These are phyloP conservation scores for Fusarium sterilihyphosum DNA, from an alignment of 2,329 filamentous ascomycete species.

Conservation along the genomic window DNA sequence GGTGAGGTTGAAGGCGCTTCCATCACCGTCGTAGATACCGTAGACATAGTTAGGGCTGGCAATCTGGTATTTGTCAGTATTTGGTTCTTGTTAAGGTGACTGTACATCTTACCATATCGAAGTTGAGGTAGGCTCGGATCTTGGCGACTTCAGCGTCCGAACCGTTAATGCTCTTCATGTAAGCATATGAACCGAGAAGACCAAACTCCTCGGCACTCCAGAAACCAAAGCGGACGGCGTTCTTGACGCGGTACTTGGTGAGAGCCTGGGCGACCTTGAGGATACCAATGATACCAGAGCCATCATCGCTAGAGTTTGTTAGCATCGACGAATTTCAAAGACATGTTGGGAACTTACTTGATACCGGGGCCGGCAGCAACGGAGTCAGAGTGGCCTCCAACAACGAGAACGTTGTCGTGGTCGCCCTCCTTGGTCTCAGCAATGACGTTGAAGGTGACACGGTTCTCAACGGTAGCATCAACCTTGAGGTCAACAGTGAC, in stretches of 20 bases:
- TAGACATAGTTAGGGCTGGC: conserved; percentile 61
- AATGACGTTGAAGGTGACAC: conserved; percentile 61
- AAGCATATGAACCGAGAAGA: conserved; percentile 60
- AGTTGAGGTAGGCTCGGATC: conserved; percentile 66
- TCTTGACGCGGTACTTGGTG: conserved; percentile 56
- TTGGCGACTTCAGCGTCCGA: conserved; percentile 58
- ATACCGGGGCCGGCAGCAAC: conserved; percentile 65
- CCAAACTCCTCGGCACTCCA: conserved; percentile 65
- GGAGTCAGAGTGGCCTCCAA: conserved; percentile 60
- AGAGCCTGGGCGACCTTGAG: conserved; percentile 58
- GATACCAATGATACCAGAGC: conserved; percentile 61
- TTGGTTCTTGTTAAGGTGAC: accelerated
- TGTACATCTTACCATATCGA: conserved; percentile 60
- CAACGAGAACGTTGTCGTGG: conserved; percentile 57
- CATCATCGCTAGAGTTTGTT: conserved; percentile 58
- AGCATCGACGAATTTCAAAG: background rate
- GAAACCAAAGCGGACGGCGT: conserved; percentile 61
- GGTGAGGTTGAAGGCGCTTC: conserved; percentile 67
- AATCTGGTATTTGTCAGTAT: conserved; percentile 42
- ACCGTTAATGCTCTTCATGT: conserved; percentile 54
- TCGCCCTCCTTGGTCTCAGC: conserved; percentile 61
- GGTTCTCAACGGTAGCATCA: conserved; percentile 59
- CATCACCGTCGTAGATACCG: conserved; percentile 68
- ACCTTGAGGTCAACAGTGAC: conserved; percentile 52
- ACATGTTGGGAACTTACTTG: conserved; percentile 52